Evolutionary conservation across 108 stramenopile species (phyloP).

Genomic region (Discostella pseudostelligera): DNA sequence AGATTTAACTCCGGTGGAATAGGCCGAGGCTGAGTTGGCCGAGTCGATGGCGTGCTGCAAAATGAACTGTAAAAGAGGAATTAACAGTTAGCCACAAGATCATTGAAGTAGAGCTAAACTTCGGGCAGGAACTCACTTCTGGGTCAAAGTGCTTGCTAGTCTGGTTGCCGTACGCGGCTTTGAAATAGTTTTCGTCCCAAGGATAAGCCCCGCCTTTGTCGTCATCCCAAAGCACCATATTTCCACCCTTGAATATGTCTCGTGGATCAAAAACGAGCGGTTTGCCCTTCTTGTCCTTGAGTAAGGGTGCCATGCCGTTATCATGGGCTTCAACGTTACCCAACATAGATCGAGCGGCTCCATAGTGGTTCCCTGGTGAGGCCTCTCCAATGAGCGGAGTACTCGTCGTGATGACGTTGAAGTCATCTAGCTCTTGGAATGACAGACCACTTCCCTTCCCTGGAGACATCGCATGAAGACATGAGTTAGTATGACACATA

Average conservation of each 20-base stretch:
- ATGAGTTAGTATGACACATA: too few species aligned
- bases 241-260: slow-evolving; percentile 48
- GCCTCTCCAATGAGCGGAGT: slow-evolving; percentile 45
- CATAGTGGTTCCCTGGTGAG: slow-evolving; percentile 55
- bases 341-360: slow-evolving; percentile 45
- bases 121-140: too few species aligned
- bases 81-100: background rate
- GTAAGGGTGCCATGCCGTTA: slow-evolving; percentile 45
- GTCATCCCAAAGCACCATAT: slow-evolving; percentile 65
- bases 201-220: slow-evolving; percentile 50
- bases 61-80: slow-evolving; percentile 49
- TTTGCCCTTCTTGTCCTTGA: slow-evolving; percentile 44
- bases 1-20: slow-evolving; percentile 55
- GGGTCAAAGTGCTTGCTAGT: too few species aligned
- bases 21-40: slow-evolving; percentile 47
- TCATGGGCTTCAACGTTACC: slow-evolving; percentile 39
- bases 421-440: slow-evolving; percentile 43
- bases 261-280: slow-evolving; percentile 53
- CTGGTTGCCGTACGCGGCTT: too few species aligned
- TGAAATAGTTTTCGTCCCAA: slow-evolving; percentile 56
- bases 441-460: slow-evolving; percentile 50
- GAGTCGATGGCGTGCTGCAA: slow-evolving; percentile 68
- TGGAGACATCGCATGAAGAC: background rate
- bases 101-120: too few species aligned
- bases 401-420: slow-evolving; percentile 42